Percentiles rank a stretch among this genome's conserved stretches.
Evolutionary conservation across 495 filamentous ascomycete genomes (phyloP).

Genomic region (Chaetomium cochliodes): DNA sequence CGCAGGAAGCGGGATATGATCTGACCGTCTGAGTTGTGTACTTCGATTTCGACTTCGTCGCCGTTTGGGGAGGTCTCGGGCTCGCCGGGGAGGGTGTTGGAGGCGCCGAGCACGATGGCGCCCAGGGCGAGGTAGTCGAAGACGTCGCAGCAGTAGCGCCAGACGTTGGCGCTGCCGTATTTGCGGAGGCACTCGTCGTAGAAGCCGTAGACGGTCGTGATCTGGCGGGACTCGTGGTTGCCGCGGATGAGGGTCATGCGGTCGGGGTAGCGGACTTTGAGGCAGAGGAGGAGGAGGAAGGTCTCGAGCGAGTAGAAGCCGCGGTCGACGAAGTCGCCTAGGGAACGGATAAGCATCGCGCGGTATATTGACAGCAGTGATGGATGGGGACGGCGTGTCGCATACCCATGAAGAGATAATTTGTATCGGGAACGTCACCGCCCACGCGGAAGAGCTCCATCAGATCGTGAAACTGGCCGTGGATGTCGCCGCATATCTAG

Average conservation of each 20-base stretch:
- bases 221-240: slow-evolving; percentile 96
- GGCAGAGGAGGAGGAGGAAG: slow-evolving; percentile 87
- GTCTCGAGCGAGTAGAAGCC: slow-evolving; percentile 98
- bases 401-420: slow-evolving; percentile 94
- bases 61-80: slow-evolving; percentile 50
- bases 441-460: slow-evolving; percentile 98
- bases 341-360: neutral
- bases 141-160: slow-evolving; percentile 97
- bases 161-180: slow-evolving; percentile 96
- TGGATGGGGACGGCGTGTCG: neutral
- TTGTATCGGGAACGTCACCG: slow-evolving; percentile 93
- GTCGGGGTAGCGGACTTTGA: slow-evolving; percentile 97
- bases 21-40: slow-evolving; percentile 76
- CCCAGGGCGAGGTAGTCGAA: slow-evolving; percentile 97
- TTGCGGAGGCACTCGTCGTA: slow-evolving; percentile 98
- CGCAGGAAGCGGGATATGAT: slow-evolving; percentile 72
- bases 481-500: slow-evolving; percentile 95
- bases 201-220: slow-evolving; percentile 97
- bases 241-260: slow-evolving; percentile 96
- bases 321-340: slow-evolving; percentile 94
- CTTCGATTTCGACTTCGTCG: slow-evolving; percentile 86
- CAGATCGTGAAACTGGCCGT: slow-evolving; percentile 96
- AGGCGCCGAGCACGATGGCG: slow-evolving; percentile 87
- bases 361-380: too few relatives aligned
- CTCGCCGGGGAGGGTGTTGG: slow-evolving; percentile 61